A percentile compares a stretch with the other conserved stretches of the same genome.
Evolutionary conservation across 1,284 basidiomycete species (phyloP).

Genomic region (Melampsora larici-populina): DNA sequence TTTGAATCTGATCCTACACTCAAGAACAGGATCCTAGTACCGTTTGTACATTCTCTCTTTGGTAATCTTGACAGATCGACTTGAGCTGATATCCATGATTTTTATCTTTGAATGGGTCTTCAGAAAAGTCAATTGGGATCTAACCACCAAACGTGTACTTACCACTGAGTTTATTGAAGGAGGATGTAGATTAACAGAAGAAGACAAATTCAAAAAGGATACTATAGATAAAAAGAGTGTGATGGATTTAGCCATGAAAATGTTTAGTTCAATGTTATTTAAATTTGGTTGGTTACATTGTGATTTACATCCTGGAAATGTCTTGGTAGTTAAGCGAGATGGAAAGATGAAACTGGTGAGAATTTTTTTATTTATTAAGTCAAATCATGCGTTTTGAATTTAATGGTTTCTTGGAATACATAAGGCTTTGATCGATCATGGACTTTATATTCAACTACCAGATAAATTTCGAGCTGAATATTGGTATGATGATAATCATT

Average conservation of each 20-base stretch:
- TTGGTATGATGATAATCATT: conserved; percentile 22
- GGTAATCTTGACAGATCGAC: neutral
- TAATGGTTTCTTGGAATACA: neutral
- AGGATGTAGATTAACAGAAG: conserved; percentile 26
- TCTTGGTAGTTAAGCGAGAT: conserved; percentile 61
- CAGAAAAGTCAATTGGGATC: conserved; percentile 29
- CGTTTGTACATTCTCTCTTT: conserved; percentile 51
- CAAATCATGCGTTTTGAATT: neutral
- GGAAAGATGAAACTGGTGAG: conserved; percentile 24
- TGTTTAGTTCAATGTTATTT: conserved; percentile 80
- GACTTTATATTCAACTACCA: conserved; percentile 60
- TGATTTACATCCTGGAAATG: conserved; percentile 69
- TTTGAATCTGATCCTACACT: conserved; percentile 66
- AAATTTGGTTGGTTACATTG: conserved; percentile 78
- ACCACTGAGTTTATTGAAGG: conserved; percentile 24
- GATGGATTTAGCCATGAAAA: conserved; percentile 56
- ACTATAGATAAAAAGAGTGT: conserved; percentile 58
- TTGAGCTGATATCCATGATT: neutral
- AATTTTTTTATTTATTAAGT: neutral
- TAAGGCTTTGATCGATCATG: conserved; percentile 72
- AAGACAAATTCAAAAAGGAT: conserved; percentile 52
- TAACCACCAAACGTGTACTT: conserved; percentile 18
- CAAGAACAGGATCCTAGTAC: conserved; percentile 70
- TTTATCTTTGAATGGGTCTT: neutral
- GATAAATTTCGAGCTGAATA: conserved; percentile 48